phyloP scores from a whole-genome alignment of 805 yeast species.

The Suhomyces sp. region DNA sequence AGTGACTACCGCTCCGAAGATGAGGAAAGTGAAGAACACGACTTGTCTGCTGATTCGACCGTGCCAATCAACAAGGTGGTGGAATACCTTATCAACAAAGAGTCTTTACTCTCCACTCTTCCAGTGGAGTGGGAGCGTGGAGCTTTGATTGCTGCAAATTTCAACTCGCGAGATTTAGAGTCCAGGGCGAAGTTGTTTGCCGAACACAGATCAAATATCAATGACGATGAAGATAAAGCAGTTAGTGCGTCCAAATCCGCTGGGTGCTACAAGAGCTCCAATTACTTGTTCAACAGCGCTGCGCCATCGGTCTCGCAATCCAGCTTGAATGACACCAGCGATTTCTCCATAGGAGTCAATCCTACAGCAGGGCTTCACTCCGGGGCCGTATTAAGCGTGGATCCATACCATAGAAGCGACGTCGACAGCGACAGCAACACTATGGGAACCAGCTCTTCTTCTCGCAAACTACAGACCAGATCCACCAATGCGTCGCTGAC shows the following conservation, averaged over 20 bases:
- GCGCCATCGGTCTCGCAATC: not conserved
- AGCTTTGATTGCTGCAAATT: conserved; percentile 39
- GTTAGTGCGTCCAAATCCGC: not conserved
- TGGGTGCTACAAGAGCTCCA: not conserved
- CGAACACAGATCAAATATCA: conserved; percentile 21
- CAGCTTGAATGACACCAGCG: conserved; percentile 11
- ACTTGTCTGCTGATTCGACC: conserved; percentile 9
- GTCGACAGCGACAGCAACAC: conserved; percentile 25
- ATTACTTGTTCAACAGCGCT: not conserved
- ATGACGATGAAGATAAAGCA: conserved; percentile 3
- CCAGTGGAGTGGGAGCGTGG: conserved; percentile 48
- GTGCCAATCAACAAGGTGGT: conserved; percentile 50
- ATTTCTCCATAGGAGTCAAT: conserved; percentile 5
- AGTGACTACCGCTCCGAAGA: conserved; percentile 5
- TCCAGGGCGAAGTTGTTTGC: conserved; percentile 32
- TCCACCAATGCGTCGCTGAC: not conserved
- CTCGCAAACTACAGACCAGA: not conserved
- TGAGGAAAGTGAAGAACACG: conserved; percentile 7
- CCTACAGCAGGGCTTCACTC: not conserved
- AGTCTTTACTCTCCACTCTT: conserved; percentile 36
- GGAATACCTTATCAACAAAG: conserved; percentile 36
- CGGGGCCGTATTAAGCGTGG: not conserved
- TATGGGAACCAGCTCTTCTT: conserved; percentile 4
- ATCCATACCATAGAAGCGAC: conserved; percentile 14
- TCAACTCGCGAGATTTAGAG: conserved; percentile 22